Percentiles rank a stretch among this genome's conserved stretches.
Evolutionary conservation across 352 stramenopile species (phyloP).

Genomic region (Phytophthora vignae): DNA sequence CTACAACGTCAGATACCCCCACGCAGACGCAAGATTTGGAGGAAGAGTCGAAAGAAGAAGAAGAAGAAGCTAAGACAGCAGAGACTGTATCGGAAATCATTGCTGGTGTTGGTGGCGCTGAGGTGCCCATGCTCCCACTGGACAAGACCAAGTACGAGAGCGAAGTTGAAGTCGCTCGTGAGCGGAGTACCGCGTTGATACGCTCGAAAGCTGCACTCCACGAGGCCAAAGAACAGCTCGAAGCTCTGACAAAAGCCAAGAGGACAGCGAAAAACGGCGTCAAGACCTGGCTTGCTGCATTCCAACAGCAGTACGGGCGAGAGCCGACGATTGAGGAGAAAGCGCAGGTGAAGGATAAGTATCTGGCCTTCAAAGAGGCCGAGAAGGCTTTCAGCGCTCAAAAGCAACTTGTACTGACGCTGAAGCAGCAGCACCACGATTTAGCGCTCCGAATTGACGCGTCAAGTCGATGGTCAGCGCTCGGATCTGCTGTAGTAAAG

Average conservation of each 20-base stretch:
- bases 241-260: constrained; percentile 50
- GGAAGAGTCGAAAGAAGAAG: constrained; percentile 1
- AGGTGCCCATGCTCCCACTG: constrained; percentile 11
- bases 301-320: constrained; percentile 52
- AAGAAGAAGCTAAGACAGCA: not conserved
- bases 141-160: constrained; percentile 55
- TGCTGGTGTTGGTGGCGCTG: not conserved
- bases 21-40: constrained; percentile 23
- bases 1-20: constrained; percentile 7
- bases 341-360: constrained; percentile 77
- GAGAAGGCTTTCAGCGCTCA: constrained; percentile 59
- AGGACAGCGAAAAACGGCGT: constrained; percentile 63
- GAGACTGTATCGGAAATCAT: not conserved
- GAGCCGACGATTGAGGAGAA: constrained; percentile 86
- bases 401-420: constrained; percentile 44
- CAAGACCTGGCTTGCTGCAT: constrained; percentile 72
- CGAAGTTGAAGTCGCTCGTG: constrained; percentile 51
- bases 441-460: constrained; percentile 57
- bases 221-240: constrained; percentile 43
- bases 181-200: constrained; percentile 50
- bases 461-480: constrained; percentile 57
- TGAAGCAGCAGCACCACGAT: constrained; percentile 62
- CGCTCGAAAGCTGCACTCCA: constrained; percentile 54
- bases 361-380: constrained; percentile 76
- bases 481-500: constrained; percentile 34